A percentile compares a stretch with the other conserved stretches of the same genome.
Conservation (phyloP, 106 monocot species). For the Cymbidium sinense region DNA sequence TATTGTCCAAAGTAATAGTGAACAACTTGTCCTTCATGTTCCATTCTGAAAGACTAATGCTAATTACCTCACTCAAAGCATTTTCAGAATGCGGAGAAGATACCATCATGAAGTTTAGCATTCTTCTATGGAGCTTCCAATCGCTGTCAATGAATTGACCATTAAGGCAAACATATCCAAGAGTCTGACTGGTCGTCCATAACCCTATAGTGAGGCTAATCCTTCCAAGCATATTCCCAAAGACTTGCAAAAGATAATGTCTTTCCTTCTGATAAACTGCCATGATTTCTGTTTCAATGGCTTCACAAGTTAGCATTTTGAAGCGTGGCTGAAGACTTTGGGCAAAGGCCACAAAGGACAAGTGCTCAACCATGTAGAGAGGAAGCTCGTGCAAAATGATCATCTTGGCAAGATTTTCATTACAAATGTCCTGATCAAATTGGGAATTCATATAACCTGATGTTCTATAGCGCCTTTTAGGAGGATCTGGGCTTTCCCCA, state of each 20-base stretch:
- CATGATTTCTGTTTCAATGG: constrained; percentile 56
- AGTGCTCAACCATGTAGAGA: constrained; percentile 74
- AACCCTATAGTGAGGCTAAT: constrained; percentile 65
- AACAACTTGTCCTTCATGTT: constrained; percentile 66
- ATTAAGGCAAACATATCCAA: constrained; percentile 74
- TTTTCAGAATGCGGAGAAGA: constrained; percentile 85
- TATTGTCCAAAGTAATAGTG: constrained; percentile 83
- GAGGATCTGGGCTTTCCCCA: constrained; percentile 36
- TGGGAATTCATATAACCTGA: constrained; percentile 21
- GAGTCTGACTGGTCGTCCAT: constrained; percentile 85
- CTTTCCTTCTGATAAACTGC: constrained; percentile 69
- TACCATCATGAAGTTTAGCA: constrained; percentile 89
- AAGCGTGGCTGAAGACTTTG: constrained; percentile 82
- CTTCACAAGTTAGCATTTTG: constrained; percentile 35
- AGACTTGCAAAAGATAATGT: constrained; percentile 43
- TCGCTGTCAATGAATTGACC: constrained; percentile 76
- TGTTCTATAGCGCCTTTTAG: constrained; percentile 68
- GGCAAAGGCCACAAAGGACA: constrained; percentile 55
- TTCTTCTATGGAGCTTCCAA: constrained; percentile 64
- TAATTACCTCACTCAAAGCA: constrained; percentile 78
- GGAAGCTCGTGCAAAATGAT: constrained; percentile 89
- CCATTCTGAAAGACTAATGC: constrained; percentile 72
- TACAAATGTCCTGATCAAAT: constrained; percentile 76
- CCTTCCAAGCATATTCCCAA: constrained; percentile 52
- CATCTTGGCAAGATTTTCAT: constrained; percentile 71